Base-by-base conservation (phyloP, 768 basidiomycete species). In the Kwoniella pini region DNA sequence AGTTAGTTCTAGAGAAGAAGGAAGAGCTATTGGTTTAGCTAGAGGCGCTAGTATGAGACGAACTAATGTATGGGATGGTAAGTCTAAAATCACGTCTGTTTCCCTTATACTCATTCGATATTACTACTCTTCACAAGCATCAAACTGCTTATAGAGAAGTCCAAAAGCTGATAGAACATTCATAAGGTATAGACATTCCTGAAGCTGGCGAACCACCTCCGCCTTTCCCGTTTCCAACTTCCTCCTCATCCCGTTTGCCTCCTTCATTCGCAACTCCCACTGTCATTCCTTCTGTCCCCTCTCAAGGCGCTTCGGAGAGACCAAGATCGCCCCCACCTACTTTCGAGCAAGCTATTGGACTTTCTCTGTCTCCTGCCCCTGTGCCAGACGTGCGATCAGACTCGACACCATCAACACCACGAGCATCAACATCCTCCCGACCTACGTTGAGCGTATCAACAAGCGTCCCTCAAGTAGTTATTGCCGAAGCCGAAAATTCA, bases 31-130 rank as follows among this genome's bases (percentile, higher is more conserved):
- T 11, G 74, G 71, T 17, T 28, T 75, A 36, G 71, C 71, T 19
- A 70, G 74, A 54, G 71, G 74, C n/a, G 74, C 74, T 1, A 72
- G 71, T 63, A 75, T 75, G 74, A 57, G 74, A 27, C 57, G 74
- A 36, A 39, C 69, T 6, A 75, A 72, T 54, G 67, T 75, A 1
- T 75, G 74, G 74, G 74, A 75, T 58, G 69, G 71, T 75, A 44
- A 54, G 73, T 68, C n/a, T n/a, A n/a, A n/a, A n/a, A n/a, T n/a
- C n/a, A n/a, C n/a, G n/a, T n/a, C n/a, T n/a, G n/a, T n/a, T n/a
- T n/a, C n/a, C n/a, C n/a, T n/a, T n/a, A n/a, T n/a, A n/a, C n/a
- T n/a, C n/a, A n/a, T n/a, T n/a, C n/a, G n/a, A n/a, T n/a, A n/a
- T n/a, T n/a, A n/a, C n/a, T n/a, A n/a, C n/a, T n/a, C n/a, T n/a